phyloP scores from a whole-genome alignment of 2,329 filamentous ascomycete genomes.

The Fusarium succisae region DNA sequence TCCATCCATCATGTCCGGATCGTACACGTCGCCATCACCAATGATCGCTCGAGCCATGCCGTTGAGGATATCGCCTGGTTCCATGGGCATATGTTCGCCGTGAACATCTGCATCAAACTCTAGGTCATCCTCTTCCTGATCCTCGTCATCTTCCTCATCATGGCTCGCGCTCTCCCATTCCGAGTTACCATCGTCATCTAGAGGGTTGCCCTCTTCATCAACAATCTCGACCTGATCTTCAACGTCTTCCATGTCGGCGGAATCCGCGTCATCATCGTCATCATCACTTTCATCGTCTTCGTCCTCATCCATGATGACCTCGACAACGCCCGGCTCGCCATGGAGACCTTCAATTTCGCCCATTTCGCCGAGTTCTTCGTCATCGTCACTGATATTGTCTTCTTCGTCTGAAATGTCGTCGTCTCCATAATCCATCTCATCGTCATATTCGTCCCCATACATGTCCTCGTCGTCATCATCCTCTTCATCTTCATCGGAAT shows the following conservation, averaged over 20 bases:
- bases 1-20: slow-evolving; percentile 61
- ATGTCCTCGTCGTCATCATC: slow-evolving; percentile 88
- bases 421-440: slow-evolving; percentile 91
- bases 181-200: slow-evolving; percentile 68
- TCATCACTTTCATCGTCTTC: slow-evolving; percentile 70
- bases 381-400: slow-evolving; percentile 89
- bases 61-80: slow-evolving; percentile 57
- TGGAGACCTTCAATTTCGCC: slow-evolving; percentile 83
- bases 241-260: slow-evolving; percentile 60
- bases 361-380: slow-evolving; percentile 84
- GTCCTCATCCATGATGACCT: slow-evolving; percentile 83
- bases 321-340: slow-evolving; percentile 69
- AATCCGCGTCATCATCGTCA: slow-evolving; percentile 56
- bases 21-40: slow-evolving; percentile 60
- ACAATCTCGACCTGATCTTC: slow-evolving; percentile 66
- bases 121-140: slow-evolving; percentile 62
- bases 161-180: slow-evolving; percentile 70
- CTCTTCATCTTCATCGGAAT: slow-evolving; percentile 77
- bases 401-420: slow-evolving; percentile 85
- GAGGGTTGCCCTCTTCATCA: slow-evolving; percentile 69
- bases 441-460: slow-evolving; percentile 91
- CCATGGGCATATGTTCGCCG: slow-evolving; percentile 60
- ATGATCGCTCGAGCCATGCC: slow-evolving; percentile 66
- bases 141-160: slow-evolving; percentile 61
- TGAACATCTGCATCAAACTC: slow-evolving; percentile 66